phyloP scores from a whole-genome alignment of 2,329 filamentous ascomycete species.

The Hypoxylon sp. region DNA sequence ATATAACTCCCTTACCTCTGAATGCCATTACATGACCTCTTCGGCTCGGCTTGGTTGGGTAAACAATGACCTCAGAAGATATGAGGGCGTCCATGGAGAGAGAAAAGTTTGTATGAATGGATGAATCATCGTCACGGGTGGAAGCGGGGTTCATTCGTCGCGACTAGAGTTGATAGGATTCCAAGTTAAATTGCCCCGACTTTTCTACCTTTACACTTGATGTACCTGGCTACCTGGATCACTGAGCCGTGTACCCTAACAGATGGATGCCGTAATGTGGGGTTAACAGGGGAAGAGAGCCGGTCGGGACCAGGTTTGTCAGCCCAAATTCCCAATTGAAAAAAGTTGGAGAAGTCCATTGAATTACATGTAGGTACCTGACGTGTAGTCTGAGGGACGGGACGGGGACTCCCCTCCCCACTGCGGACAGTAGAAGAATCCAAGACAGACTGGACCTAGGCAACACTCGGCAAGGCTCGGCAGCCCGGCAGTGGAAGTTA shows the following conservation, averaged over 20 bases:
- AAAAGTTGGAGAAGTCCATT: slow-evolving; percentile 23
- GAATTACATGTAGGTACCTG: neutral
- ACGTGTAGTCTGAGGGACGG: neutral
- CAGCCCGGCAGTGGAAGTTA: slow-evolving; percentile 10
- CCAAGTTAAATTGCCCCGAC: slow-evolving; percentile 32
- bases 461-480: slow-evolving; percentile 19
- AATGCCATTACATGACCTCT: slow-evolving; percentile 19
- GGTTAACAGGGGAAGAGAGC: slow-evolving; percentile 19
- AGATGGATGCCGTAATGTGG: slow-evolving; percentile 26
- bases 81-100: slow-evolving; percentile 14
- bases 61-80: slow-evolving; percentile 25
- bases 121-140: slow-evolving; percentile 25
- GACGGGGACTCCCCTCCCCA: neutral
- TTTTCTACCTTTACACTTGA: slow-evolving; percentile 9
- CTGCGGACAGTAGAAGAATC: slow-evolving; percentile 1
- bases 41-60: slow-evolving; percentile 22
- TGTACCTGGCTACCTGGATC: neutral
- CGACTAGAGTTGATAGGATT: slow-evolving; percentile 25
- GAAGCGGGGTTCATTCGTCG: slow-evolving; percentile 28
- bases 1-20: slow-evolving; percentile 24
- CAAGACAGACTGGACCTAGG: neutral
- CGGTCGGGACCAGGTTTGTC: neutral
- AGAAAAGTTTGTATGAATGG: slow-evolving; percentile 16
- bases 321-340: slow-evolving; percentile 13
- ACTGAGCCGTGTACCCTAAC: slow-evolving; percentile 1